These are phyloP conservation scores for Colletotrichum sp. DNA, from an alignment of 2,329 filamentous ascomycete genomes.

Conservation along the genomic window DNA sequence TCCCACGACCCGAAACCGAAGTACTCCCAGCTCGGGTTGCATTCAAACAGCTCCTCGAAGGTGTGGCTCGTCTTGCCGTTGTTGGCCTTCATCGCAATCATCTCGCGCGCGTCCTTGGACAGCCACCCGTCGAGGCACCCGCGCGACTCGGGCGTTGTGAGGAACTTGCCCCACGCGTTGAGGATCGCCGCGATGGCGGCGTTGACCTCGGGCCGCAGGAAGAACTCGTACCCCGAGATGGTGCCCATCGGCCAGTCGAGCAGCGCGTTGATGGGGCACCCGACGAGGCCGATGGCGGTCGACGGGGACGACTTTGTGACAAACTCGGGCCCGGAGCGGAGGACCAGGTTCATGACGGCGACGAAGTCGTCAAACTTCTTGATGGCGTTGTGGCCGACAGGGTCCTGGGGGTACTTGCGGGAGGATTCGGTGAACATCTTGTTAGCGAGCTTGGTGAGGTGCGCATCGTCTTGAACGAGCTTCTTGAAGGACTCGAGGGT, in stretches of 20 bases:
- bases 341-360: background rate
- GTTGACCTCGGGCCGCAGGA: conserved; percentile 58
- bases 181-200: conserved; percentile 55
- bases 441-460: background rate
- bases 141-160: conserved; percentile 29
- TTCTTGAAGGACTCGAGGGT: background rate
- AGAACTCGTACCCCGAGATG: conserved; percentile 56
- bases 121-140: conserved; percentile 24
- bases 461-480: background rate
- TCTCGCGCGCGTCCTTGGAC: conserved; percentile 6
- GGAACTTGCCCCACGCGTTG: conserved; percentile 42
- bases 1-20: conserved; percentile 74
- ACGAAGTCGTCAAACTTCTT: background rate
- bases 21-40: conserved; percentile 58
- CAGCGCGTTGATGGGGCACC: conserved; percentile 61
- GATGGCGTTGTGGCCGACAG: background rate
- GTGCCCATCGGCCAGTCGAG: conserved; percentile 66
- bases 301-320: background rate
- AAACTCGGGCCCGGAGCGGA: background rate
- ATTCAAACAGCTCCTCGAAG: conserved; percentile 67
- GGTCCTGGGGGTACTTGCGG: background rate
- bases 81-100: conserved; percentile 42
- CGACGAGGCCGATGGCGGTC: conserved; percentile 46
- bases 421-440: conserved; percentile 1
- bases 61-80: conserved; percentile 41